phyloP scores from a whole-genome alignment of 352 stramenopile species.

The Globisporangium okanoganense region DNA sequence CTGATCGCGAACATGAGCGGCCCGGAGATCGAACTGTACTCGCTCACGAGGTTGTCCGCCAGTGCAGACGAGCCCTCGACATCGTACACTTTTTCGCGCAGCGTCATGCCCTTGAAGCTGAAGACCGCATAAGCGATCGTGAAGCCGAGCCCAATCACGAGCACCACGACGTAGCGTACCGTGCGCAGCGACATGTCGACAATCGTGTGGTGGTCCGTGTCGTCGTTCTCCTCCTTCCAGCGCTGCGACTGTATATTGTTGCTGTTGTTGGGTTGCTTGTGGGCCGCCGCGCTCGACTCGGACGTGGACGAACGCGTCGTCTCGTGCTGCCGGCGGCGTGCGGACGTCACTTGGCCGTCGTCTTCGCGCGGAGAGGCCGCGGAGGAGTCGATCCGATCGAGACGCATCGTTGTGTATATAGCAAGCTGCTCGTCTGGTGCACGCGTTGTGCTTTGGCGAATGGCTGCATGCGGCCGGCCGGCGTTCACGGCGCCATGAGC shows the following conservation, averaged over 20 bases:
- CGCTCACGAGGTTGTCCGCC: constrained; percentile 10
- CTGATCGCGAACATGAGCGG: constrained; percentile 16
- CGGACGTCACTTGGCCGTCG: background rate
- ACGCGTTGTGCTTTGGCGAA: constrained; percentile 3
- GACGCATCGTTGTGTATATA: background rate
- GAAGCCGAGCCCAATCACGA: constrained; percentile 16
- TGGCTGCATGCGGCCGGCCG: background rate
- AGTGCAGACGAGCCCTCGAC: constrained; percentile 9
- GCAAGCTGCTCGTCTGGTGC: background rate
- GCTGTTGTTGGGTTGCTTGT: background rate
- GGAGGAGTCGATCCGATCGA: constrained; percentile 7
- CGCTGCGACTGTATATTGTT: background rate
- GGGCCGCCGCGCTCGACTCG: constrained; percentile 3
- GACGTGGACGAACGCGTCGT: constrained; percentile 7
- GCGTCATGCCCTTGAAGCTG: constrained; percentile 14
- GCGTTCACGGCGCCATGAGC: background rate
- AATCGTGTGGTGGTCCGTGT: constrained; percentile 20
- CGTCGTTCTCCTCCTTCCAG: constrained; percentile 12
- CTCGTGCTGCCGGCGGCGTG: background rate
- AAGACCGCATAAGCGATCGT: constrained; percentile 16
- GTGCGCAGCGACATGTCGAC: constrained; percentile 22
- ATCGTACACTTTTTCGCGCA: constrained; percentile 11
- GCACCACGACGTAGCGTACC: constrained; percentile 17
- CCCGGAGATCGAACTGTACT: constrained; percentile 19
- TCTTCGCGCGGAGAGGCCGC: background rate